Base-by-base conservation (phyloP, 192 early-diverging fungal genomes). In the Entomortierella beljakovae region DNA sequence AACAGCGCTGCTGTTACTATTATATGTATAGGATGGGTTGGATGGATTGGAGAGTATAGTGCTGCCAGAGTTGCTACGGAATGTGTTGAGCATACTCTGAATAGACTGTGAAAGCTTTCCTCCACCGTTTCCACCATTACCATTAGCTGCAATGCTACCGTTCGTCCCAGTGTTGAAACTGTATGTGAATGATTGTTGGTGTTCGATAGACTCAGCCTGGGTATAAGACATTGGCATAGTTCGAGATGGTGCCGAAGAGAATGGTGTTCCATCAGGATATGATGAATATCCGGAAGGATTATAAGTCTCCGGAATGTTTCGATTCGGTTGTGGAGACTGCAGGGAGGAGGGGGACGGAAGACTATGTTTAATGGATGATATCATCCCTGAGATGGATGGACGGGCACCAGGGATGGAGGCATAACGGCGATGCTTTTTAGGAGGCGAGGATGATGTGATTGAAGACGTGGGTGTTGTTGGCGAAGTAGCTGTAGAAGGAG, bases 291-390 rank as follows among this genome's bases (percentile, higher is more conserved):
- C 25, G 9, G 60, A 42, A 43, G 42, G 26, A 49, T 33, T 57
- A 61, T 63, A 63, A 1, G 42, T n/a, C 5, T 62, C 54, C 1
- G 22, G 16, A 23, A 42, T 34, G 20, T 33, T 37, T 32, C 32
- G 22, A 31, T 33, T 8, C 29, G 64, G 42, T 16, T 51, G 48
- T 37, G 54, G 61, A 28, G 70, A 72, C 18, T 72, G 61, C 20
- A 64, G 28, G 22, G 54, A 51, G 7, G 46, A 64, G 16, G 70
- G 61, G 7, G 70, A 71, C 9, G 70, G 70, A 2, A 73, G 43
- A n/a, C 70, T 73, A 28, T 73, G 61, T 42, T 64, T 65, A 56
- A 73, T 59, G 4, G 61, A 64, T 13, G 42, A 58, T 8, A 63
- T 57, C 48, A 73, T 51, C 18, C 61, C 54, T 18, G 70, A 57